Evolutionary conservation across 768 basidiomycete species (phyloP).

Genomic region (Lyophyllum decastes): DNA sequence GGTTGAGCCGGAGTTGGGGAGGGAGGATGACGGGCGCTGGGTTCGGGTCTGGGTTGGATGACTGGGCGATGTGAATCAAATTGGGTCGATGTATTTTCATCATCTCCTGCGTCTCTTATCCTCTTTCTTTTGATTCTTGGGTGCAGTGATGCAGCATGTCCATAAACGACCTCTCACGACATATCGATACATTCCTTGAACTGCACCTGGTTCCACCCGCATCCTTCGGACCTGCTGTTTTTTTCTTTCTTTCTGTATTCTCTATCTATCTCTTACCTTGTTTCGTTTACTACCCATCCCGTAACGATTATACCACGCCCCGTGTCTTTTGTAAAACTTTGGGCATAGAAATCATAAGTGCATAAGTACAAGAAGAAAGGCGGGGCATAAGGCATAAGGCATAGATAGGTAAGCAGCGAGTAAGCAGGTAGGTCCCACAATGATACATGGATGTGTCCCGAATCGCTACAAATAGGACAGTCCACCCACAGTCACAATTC

Average conservation of each 20-base stretch:
- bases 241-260: background rate
- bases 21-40: constrained; percentile 33
- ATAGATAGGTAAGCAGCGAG: background rate
- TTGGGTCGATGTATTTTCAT: background rate
- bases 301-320: constrained; percentile 2
- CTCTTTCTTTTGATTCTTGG: background rate
- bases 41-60: constrained; percentile 44
- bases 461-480: constrained; percentile 12
- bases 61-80: constrained; percentile 52
- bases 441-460: background rate
- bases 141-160: background rate
- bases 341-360: background rate
- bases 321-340: background rate
- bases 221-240: background rate
- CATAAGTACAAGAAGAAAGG: background rate
- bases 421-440: background rate
- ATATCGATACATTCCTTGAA: background rate
- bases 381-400: background rate
- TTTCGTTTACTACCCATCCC: background rate
- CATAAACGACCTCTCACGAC: background rate
- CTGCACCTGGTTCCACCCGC: background rate
- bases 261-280: background rate
- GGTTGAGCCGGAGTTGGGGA: constrained; percentile 51
- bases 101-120: background rate
- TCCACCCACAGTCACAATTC: constrained; percentile 14